A percentile compares a stretch with the other conserved stretches of the same genome.
Evolutionary conservation across 73 alveolate species (phyloP).

Genomic region (Uronychia binucleata): DNA sequence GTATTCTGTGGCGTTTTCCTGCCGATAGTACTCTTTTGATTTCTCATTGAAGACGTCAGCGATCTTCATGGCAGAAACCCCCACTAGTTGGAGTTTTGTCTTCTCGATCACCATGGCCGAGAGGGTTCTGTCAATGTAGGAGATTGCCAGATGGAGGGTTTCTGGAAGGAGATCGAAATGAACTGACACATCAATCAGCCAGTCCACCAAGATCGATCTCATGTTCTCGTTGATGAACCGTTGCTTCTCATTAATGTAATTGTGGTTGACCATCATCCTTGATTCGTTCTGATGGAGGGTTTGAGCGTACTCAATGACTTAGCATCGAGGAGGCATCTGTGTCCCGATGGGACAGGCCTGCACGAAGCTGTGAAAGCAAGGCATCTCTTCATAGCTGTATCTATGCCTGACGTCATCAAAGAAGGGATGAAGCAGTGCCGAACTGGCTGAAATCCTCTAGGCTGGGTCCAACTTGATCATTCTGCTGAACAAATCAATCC

Average conservation of each 20-base stretch:
- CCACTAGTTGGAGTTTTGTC: slow-evolving; percentile 88
- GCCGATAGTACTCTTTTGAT: slow-evolving; percentile 88
- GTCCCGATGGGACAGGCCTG: not conserved
- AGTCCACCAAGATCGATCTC: slow-evolving; percentile 94
- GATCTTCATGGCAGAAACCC: slow-evolving; percentile 96
- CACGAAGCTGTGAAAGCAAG: not conserved
- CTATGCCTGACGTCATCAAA: slow-evolving; percentile 22
- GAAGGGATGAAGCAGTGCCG: slow-evolving; percentile 77
- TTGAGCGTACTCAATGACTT: not conserved
- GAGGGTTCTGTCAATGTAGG: slow-evolving; percentile 84
- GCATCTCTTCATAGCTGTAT: not conserved
- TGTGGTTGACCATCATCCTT: not conserved
- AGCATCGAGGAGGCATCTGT: not conserved
- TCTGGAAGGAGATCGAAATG: slow-evolving; percentile 94
- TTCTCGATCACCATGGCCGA: slow-evolving; percentile 66
- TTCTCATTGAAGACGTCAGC: slow-evolving; percentile 93
- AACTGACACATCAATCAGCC: slow-evolving; percentile 97
- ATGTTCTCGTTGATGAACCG: slow-evolving; percentile 79
- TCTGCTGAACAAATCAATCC: slow-evolving; percentile 69
- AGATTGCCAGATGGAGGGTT: slow-evolving; percentile 88
- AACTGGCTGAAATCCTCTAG: slow-evolving; percentile 57
- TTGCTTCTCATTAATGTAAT: slow-evolving; percentile 21
- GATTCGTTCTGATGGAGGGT: not conserved
- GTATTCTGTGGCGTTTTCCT: slow-evolving; percentile 90
- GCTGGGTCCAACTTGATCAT: slow-evolving; percentile 66